Percentiles rank a stretch among this genome's conserved stretches.
Conservation (phyloP, 2,329 filamentous ascomycete species). For the Ustulina deusta region DNA sequence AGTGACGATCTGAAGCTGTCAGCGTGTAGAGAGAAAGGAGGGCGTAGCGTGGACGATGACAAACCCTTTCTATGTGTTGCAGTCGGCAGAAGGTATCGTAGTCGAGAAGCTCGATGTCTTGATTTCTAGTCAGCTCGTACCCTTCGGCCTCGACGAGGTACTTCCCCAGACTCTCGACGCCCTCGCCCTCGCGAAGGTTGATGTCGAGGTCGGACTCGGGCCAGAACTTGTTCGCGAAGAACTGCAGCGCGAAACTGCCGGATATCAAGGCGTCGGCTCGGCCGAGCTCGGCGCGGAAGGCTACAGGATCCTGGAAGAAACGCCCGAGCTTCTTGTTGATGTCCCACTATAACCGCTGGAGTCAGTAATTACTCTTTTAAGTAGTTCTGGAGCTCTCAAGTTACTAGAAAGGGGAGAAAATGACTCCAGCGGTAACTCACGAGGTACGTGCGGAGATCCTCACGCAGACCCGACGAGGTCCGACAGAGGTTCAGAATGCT, state of each 20-base stretch:
- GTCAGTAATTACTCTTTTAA: too few species aligned
- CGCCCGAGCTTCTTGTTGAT: constrained; percentile 28
- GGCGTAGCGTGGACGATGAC: neutral
- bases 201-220: constrained; percentile 31
- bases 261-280: constrained; percentile 31
- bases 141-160: constrained; percentile 25
- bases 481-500: constrained; percentile 25
- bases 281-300: constrained; percentile 24
- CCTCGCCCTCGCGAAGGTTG: constrained; percentile 14
- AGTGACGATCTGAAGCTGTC: constrained; percentile 7
- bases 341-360: too few species aligned
- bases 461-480: constrained; percentile 21
- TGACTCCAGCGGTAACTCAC: too few species aligned
- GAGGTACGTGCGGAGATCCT: constrained; percentile 21
- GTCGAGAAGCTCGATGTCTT: neutral
- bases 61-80: neutral
- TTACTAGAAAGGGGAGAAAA: too few species aligned
- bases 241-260: constrained; percentile 34
- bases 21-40: neutral
- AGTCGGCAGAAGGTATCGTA: neutral
- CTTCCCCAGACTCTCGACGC: constrained; percentile 7
- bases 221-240: constrained; percentile 31
- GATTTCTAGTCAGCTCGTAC: constrained; percentile 13
- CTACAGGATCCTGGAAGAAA: constrained; percentile 26
- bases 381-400: too few species aligned